Percentiles rank a stretch among this genome's conserved stretches.
These are phyloP conservation scores for Geosmithia morbida DNA, from an alignment of 2,329 filamentous ascomycete species.

Conservation along the genomic window DNA sequence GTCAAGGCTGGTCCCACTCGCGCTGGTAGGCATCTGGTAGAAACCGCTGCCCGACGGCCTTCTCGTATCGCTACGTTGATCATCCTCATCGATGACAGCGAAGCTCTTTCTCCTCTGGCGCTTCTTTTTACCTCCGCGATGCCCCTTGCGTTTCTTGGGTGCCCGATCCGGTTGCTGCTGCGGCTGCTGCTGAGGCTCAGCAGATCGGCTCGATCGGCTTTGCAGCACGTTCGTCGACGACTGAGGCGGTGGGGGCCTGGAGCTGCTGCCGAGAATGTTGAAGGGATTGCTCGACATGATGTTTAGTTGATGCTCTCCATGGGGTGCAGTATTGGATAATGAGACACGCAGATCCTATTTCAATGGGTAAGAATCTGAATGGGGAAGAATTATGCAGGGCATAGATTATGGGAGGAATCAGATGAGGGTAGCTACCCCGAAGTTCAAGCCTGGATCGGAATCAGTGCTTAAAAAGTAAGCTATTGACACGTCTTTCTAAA, in stretches of 20 bases:
- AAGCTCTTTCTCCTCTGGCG: slow-evolving; percentile 69
- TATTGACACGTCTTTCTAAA: not conserved
- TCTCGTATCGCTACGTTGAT: slow-evolving; percentile 14
- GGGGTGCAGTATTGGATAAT: not conserved
- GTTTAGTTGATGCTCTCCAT: not conserved
- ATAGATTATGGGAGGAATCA: not conserved
- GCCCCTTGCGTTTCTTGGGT: slow-evolving; percentile 52
- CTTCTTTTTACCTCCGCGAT: slow-evolving; percentile 67
- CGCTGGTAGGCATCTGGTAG: slow-evolving; percentile 39
- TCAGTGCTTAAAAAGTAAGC: not conserved
- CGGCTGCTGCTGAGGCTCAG: slow-evolving; percentile 1
- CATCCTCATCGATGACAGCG: slow-evolving; percentile 46
- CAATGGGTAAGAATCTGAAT: too few species aligned
- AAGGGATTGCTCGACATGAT: slow-evolving; percentile 10
- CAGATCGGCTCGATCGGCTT: not conserved
- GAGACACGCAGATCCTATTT: not conserved
- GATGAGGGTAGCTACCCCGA: not conserved
- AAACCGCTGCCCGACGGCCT: slow-evolving; percentile 24
- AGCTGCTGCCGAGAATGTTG: slow-evolving; percentile 8
- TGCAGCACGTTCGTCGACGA: not conserved
- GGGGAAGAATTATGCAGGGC: too few species aligned
- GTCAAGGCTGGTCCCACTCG: slow-evolving; percentile 77
- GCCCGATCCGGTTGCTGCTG: slow-evolving; percentile 4
- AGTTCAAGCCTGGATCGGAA: not conserved
- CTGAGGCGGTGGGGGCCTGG: slow-evolving; percentile 4